These are phyloP conservation scores for Zelopaecilomyces penicillatus DNA, from an alignment of 2,329 filamentous ascomycete species.

Conservation along the genomic window DNA sequence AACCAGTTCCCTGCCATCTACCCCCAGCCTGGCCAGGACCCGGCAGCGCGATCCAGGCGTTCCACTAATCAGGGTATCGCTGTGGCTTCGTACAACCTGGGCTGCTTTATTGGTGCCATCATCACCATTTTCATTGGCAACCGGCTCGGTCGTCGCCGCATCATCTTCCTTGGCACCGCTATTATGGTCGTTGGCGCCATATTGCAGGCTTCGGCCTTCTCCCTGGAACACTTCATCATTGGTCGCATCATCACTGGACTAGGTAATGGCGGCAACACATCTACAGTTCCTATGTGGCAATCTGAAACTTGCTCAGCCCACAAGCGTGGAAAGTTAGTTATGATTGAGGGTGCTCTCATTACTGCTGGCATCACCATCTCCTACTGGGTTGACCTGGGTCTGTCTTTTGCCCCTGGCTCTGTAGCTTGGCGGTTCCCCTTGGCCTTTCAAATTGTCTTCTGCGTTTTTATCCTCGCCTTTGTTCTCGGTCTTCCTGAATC, in stretches of 20 bases:
- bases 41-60: conserved; percentile 29
- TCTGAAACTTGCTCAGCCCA: conserved; percentile 50
- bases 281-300: conserved; percentile 52
- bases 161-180: conserved; percentile 50
- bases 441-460: conserved; percentile 47
- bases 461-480: conserved; percentile 45
- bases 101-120: conserved; percentile 55
- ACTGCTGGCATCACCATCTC: conserved; percentile 48
- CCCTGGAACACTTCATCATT: conserved; percentile 46
- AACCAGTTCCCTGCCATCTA: conserved; percentile 46
- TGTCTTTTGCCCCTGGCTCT: conserved; percentile 38
- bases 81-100: conserved; percentile 50
- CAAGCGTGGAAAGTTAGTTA: conserved; percentile 51
- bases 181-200: conserved; percentile 51
- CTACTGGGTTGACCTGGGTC: conserved; percentile 54
- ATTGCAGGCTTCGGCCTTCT: conserved; percentile 50
- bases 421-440: conserved; percentile 52
- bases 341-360: conserved; percentile 52
- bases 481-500: conserved; percentile 48
- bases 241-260: conserved; percentile 52
- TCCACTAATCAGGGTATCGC: conserved; percentile 47
- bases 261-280: conserved; percentile 49
- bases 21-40: conserved; percentile 30
- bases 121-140: conserved; percentile 60
- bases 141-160: conserved; percentile 48